phyloP scores from a whole-genome alignment of 1,284 basidiomycete genomes.

The Tetrapyrgos nigripes region DNA sequence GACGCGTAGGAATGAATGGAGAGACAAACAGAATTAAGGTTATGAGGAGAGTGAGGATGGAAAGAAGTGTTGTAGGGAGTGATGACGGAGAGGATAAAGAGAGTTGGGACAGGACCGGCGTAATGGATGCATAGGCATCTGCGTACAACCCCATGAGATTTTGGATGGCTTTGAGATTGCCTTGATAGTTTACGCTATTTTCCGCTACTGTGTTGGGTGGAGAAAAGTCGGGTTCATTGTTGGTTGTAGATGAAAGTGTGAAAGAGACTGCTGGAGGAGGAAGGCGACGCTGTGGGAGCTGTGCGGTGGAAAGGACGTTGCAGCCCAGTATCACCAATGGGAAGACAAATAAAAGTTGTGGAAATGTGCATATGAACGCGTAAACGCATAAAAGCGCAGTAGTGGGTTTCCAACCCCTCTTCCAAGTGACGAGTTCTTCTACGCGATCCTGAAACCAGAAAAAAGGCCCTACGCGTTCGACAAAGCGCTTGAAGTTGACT shows the following conservation, averaged over 20 bases:
- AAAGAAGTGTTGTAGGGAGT: no score
- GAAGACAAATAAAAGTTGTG: conserved; percentile 66
- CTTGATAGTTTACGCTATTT: conserved; percentile 74
- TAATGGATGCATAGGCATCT: conserved; percentile 50
- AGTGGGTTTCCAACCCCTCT: conserved; percentile 69
- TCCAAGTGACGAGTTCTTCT: conserved; percentile 80
- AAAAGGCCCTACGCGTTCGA: conserved; percentile 67
- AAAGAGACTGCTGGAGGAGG: conserved; percentile 18
- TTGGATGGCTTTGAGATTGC: conserved; percentile 80
- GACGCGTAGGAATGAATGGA: no score
- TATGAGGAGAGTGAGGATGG: no score
- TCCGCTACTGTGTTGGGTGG: conserved; percentile 43
- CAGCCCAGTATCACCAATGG: conserved; percentile 63
- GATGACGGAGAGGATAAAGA: conserved; percentile 40
- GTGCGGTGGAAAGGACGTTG: conserved; percentile 64
- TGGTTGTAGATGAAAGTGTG: conserved; percentile 17
- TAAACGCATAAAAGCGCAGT: conserved; percentile 71
- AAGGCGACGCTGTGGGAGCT: conserved; percentile 36
- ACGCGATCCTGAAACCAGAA: conserved; percentile 82
- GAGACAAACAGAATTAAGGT: no score
- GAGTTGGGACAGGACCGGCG: conserved; percentile 34
- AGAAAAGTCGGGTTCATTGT: conserved; percentile 37
- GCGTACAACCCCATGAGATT: conserved; percentile 79
- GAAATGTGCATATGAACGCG: conserved; percentile 75
- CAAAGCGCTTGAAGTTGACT: conserved; percentile 75